Base-by-base conservation (phyloP, 2,329 filamentous ascomycete genomes). In the Fusarium pseudoanthophilum region DNA sequence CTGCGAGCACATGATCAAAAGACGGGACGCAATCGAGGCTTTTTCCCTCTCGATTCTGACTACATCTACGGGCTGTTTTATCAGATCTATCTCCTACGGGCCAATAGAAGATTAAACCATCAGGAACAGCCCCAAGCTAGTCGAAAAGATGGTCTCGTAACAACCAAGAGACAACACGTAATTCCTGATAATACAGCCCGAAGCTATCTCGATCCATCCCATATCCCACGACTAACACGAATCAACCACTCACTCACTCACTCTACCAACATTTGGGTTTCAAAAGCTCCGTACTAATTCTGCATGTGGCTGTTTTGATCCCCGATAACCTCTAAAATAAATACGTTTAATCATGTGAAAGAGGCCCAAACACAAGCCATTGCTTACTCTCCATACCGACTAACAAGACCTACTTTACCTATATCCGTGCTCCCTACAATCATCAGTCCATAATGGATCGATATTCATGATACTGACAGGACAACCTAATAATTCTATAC, bases 1-100 rank as follows among this genome's bases (percentile, higher is more conserved):
- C 51, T n/a, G 24, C 28, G 73, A 68, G 73, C 74, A 75, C 74
- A 76, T 75, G 74, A 75, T 75, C 72, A 75, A 73, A 40, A 51
- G 32, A 69, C 26, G 64, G 46, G 60, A 75, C 56, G 57, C 55
- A 70, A 67, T 75, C 66, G 61, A 73, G 57, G 66, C 61, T 60
- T 73, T 73, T 58, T 59, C 64, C 42, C 40, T 40, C 43, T 51
- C 26, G 60, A 73, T 59, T 73, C 58, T 74, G 67, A 71, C 71
- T 71, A 71, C 64, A 37, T 55, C 51, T 59, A 43, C 49, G 49
- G 49, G 30, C 49, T 26, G n/a, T 52, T 52, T 65, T 26, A 65
- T 55, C 51, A 65, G 26, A 32, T 65, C 46, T 43, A 43, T 53
- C 36, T 28, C 28, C 36, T 39, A 51, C 42, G 36, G 34, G n/a